These are phyloP conservation scores for Termitomyces sp. DNA, from an alignment of 1,284 basidiomycete genomes.

Conservation along the genomic window DNA sequence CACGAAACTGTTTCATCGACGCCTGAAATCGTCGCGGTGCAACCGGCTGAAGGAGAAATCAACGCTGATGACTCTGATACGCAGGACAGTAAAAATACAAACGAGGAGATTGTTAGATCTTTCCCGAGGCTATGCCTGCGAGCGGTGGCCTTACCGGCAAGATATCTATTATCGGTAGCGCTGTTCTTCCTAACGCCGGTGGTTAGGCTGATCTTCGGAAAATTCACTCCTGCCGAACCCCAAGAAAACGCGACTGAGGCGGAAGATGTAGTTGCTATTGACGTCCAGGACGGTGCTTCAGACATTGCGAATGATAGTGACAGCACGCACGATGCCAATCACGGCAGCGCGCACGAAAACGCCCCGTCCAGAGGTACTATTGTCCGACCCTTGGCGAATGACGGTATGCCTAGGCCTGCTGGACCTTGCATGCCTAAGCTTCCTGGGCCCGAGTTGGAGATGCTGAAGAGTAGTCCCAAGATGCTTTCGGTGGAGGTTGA, in stretches of 20 bases:
- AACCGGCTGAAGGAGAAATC: neutral
- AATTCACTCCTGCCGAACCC: neutral
- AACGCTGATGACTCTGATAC: neutral
- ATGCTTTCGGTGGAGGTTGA: conserved; percentile 11
- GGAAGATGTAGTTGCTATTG: neutral
- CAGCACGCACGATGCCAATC: neutral
- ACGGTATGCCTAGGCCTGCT: neutral
- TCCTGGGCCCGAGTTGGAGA: neutral
- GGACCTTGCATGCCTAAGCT: neutral
- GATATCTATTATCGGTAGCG: neutral
- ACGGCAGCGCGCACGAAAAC: neutral
- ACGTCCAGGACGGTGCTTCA: neutral
- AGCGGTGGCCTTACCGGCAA: neutral
- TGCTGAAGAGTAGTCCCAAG: neutral
- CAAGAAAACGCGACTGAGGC: neutral
- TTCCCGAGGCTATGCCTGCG: neutral
- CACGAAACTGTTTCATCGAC: neutral
- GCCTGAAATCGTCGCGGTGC: neutral
- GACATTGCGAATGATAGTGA: neutral
- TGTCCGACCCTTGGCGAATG: neutral
- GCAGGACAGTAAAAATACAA: neutral
- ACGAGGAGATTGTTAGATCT: neutral
- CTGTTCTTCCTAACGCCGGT: neutral
- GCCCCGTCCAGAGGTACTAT: neutral
- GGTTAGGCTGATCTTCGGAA: conserved; percentile 1